Percentiles rank a stretch among this genome's conserved stretches.
phyloP scores from a whole-genome alignment of 768 basidiomycete genomes.

The Amylocystis lapponica region DNA sequence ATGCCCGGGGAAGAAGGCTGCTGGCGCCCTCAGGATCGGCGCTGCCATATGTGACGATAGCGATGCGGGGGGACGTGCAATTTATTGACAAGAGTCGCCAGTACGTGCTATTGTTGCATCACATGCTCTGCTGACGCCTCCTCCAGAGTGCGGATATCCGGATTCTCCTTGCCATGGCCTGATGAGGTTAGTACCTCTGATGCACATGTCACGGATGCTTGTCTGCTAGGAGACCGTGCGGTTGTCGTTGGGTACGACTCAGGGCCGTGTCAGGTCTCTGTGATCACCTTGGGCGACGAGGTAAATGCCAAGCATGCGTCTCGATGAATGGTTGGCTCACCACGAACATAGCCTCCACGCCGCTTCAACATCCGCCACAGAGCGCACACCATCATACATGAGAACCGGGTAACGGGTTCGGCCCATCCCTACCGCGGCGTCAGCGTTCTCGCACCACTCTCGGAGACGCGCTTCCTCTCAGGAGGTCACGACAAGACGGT shows the following conservation, averaged over 20 bases:
- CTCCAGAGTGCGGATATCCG: slow-evolving; percentile 13
- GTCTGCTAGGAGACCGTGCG: slow-evolving; percentile 32
- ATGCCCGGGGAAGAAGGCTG: slow-evolving; percentile 21
- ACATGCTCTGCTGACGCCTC: slow-evolving; percentile 5
- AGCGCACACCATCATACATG: slow-evolving; percentile 19
- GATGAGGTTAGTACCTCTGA: slow-evolving; percentile 11
- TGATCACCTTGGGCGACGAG: no score
- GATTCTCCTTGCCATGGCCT: slow-evolving; percentile 13
- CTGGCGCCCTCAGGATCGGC: slow-evolving; percentile 12
- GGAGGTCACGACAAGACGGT: slow-evolving; percentile 43
- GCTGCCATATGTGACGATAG: slow-evolving; percentile 17
- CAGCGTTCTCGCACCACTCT: slow-evolving; percentile 37
- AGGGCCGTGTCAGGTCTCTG: slow-evolving; percentile 38
- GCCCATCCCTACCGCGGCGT: slow-evolving; percentile 27
- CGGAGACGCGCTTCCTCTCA: slow-evolving; percentile 36
- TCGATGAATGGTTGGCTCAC: no score
- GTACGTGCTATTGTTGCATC: slow-evolving; percentile 8
- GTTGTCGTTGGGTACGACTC: slow-evolving; percentile 37
- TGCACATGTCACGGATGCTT: slow-evolving; percentile 42
- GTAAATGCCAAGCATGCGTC: no score
- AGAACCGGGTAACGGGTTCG: slow-evolving; percentile 18
- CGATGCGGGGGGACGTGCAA: slow-evolving; percentile 25
- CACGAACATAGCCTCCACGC: slow-evolving; percentile 6
- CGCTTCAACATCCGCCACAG: slow-evolving; percentile 17
- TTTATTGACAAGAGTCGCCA: slow-evolving; percentile 19